phyloP scores from a whole-genome alignment of 2,329 filamentous ascomycete genomes.

The Emergomyces orientalis region DNA sequence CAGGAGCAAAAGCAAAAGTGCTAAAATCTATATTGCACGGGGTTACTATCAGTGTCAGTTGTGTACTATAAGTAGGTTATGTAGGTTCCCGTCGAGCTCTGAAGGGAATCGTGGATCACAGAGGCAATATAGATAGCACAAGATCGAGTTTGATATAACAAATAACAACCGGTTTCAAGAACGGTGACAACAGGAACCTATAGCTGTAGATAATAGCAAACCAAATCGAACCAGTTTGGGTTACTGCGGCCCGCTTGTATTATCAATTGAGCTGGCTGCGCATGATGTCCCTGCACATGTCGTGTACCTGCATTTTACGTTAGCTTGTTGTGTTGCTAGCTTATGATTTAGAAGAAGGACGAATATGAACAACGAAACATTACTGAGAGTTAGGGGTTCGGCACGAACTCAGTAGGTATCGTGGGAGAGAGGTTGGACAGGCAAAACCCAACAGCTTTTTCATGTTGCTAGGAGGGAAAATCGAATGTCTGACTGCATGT shows the following conservation, averaged over 20 bases:
- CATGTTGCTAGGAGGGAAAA: neutral
- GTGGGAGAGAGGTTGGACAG: neutral
- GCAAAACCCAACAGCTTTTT: neutral
- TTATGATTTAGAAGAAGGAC: neutral
- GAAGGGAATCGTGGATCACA: neutral
- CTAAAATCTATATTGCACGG: neutral
- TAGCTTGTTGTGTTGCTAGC: neutral
- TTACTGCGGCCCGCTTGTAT: neutral
- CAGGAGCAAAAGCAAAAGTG: neutral
- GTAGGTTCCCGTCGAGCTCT: neutral
- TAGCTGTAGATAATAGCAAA: neutral
- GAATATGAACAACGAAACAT: neutral
- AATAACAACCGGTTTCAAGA: neutral
- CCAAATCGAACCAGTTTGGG: neutral
- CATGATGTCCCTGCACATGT: neutral
- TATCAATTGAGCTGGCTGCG: neutral
- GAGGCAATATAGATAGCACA: neutral
- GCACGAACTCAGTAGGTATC: neutral
- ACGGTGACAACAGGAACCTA: neutral
- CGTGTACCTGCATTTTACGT: neutral
- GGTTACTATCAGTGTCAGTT: neutral
- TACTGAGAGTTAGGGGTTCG: neutral
- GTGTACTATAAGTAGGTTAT: neutral
- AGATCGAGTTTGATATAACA: neutral
- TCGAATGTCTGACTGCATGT: neutral